Conservation (phyloP, 1,284 basidiomycete species). For the Tilletia walkeri region DNA sequence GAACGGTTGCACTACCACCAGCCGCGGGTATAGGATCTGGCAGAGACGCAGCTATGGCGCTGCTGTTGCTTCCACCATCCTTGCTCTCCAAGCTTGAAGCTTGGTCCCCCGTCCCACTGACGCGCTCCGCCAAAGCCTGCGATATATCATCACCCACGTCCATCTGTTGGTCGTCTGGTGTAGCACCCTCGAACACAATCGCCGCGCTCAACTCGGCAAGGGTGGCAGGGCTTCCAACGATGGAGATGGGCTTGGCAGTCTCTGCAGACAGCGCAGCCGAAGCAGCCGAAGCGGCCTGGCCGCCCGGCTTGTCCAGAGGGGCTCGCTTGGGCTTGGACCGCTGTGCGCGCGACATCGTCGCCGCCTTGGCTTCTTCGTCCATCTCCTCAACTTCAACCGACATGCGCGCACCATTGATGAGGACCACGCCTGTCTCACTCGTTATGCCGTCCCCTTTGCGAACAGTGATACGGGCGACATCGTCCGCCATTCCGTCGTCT, state of each 20-base stretch:
- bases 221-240: not conserved
- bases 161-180: not conserved
- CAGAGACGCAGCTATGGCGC: not conserved
- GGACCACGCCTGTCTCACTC: constrained; percentile 71
- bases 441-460: constrained; percentile 65
- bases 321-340: constrained; percentile 80
- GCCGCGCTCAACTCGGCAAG: not conserved
- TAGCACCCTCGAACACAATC: constrained; percentile 1
- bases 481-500: constrained; percentile 56
- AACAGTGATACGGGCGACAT: constrained; percentile 68
- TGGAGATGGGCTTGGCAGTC: constrained; percentile 11
- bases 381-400: constrained; percentile 88
- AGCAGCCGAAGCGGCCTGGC: constrained; percentile 48
- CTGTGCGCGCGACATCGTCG: constrained; percentile 76
- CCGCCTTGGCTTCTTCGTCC: constrained; percentile 69
- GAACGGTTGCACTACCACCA: not conserved
- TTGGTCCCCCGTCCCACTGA: not conserved
- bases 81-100: not conserved
- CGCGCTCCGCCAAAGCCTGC: constrained; percentile 6
- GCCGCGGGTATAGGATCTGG: not conserved
- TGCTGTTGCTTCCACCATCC: not conserved
- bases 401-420: constrained; percentile 84
- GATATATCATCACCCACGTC: constrained; percentile 1
- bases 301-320: constrained; percentile 81
- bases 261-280: constrained; percentile 52